Conservation (phyloP, 345 rosid genomes). For the Salix exigua region DNA sequence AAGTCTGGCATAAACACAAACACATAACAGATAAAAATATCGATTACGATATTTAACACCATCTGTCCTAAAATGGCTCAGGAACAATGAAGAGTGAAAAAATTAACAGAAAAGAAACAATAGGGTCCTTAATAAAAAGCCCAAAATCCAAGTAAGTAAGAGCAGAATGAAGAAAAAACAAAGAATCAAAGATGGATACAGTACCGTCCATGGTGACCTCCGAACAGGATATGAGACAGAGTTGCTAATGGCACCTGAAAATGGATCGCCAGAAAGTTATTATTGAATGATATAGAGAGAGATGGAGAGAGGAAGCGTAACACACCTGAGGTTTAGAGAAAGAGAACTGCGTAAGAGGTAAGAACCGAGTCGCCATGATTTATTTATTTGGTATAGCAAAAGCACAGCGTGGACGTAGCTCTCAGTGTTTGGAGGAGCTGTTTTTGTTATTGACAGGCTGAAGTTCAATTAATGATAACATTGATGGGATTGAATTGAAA, state of each 20-base stretch:
- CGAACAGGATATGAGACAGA: constrained; percentile 22
- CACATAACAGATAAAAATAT: not conserved
- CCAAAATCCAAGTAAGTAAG: not conserved
- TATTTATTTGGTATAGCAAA: not conserved
- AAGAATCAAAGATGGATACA: not conserved
- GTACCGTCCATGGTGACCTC: constrained; percentile 59
- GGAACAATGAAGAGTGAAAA: not conserved
- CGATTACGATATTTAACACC: not conserved
- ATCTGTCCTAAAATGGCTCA: not conserved
- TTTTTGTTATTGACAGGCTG: no score
- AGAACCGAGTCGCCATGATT: constrained; percentile 10
- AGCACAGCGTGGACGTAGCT: no score
- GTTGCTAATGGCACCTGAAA: constrained; percentile 46
- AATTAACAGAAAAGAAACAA: not conserved
- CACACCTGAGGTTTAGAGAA: constrained; percentile 16
- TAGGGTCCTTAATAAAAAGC: not conserved
- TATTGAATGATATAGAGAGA: not conserved
- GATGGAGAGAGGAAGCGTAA: not conserved
- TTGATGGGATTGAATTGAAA: no score
- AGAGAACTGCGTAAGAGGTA: not conserved
- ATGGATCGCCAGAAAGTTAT: not conserved
- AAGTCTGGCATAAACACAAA: not conserved
- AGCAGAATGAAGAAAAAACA: not conserved
- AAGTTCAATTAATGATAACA: no score
- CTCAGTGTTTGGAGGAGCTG: no score